Evolutionary conservation across 2,329 filamentous ascomycete species (phyloP), one percentile per base, ranked within the genome.

Genomic region (Aureobasidium musti): DNA sequence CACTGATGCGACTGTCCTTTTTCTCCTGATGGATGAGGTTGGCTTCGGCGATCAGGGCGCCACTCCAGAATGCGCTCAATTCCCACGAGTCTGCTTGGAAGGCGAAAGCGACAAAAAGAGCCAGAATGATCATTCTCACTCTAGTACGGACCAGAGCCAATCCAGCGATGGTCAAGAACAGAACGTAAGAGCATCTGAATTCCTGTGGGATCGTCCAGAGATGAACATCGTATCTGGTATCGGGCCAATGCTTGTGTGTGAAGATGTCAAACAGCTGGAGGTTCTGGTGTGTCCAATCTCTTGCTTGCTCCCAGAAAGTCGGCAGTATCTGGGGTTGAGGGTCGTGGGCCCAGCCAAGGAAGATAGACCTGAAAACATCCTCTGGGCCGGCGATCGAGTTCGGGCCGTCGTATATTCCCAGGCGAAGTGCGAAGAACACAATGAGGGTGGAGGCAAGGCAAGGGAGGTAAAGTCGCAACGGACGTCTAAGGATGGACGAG

Each of bases 121-220:
- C 72, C 14, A 86, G 71, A n/a, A 78, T 77, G 26, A 79, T 68
- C 35, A 83, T 76, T 23, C 86, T 78, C 6, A 67, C 47, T 14
- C 56, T 39, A 5, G 56, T 30, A 17, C 54, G 52, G 5, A 68
- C 52, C 5, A 65, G 64, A 17, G 69, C 53, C n/a, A 66, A 47
- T 23, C 79, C 84, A 4, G 86, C 67, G 26, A 86, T 74, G 14
- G 80, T 78, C 8, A 87, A 74, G 73, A 87, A 87, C 11, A 87
- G 79, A 67, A 84, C 79, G 73, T 88, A 81, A 2, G 84, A 86
- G 73, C 82, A 84, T 67, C 83, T 79, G 71, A 85, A 86, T 73
- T 88, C 86, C 54, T 86, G 81, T 2, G 86, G 85, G 50, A 88
- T 87, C 5, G 86, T 87, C 86, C 86, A 88, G 28, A 87, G 75